Evolutionary conservation across 2,329 filamentous ascomycete genomes (phyloP), one percentile per base, ranked within the genome.

Genomic region (Ophiostoma sp.): DNA sequence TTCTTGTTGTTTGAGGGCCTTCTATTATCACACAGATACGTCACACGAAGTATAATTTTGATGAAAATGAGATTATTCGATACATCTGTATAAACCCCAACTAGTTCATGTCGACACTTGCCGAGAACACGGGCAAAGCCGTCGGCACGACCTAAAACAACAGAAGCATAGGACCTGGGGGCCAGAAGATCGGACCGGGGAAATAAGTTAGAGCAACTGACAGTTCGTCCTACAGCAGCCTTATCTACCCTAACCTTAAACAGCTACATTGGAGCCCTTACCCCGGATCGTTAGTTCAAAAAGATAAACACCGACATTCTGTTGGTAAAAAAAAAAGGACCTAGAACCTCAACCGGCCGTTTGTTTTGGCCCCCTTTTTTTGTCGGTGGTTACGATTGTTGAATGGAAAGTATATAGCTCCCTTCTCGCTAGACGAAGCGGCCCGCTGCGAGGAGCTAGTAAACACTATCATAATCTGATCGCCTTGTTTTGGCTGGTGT

Each of bases 351-450:
- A 31, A 15, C 15, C 17, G 59, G 28, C 57, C 28, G 15, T 61
- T 61, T 36, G 31, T 61, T 61, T 33, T 36, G 15, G 57, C 57
- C 28, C 57, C 57, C 22, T 36, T 55, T 12, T n/a, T 17, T 33
- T 19, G 55, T 61, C 17, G 28, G 57, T 6, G 57, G 22, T 55
- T 55, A 55, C 28, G 8, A 28, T 3, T 36, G 15, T 28, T 11
- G 22, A 2, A 55, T 11, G 5, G 7, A 33, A 61, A 8, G 1
- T 61, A 33, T 61, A 70, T 28, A 57, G 31, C 36, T 59, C 69
- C 69, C 69, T 63, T 71, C 69, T 50, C 69, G 69, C 33, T 63
- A 48, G 19, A 61, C 55, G 55, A 71, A 36, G 69, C 69, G 55
- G 55, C 55, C 39, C 69, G 69, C 55, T 63, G 36, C 55, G 55